Evolutionary conservation across 257 asterid genomes (phyloP), one percentile per base, ranked within the genome.

Genomic region (Schizonepeta tenuifolia): DNA sequence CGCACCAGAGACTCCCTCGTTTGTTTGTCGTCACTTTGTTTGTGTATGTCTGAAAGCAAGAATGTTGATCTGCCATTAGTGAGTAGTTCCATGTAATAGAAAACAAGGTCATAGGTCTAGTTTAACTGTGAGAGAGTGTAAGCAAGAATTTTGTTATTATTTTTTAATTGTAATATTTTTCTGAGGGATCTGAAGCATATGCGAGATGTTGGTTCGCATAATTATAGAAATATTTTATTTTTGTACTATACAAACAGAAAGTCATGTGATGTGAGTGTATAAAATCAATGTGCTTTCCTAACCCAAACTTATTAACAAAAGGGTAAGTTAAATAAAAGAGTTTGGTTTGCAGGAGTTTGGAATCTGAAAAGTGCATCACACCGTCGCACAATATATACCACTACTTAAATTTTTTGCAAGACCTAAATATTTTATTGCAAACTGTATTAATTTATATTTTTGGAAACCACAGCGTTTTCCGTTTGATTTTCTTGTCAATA

Each of bases 11-110:
- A 31, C 36, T 31, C 7, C 33, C 33, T 28, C 33, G 3, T 31
- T 31, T 7, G 0, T 31, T 5, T 31, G 36, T 5, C 36, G 7
- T 12, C 26, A 49, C 47, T 69, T 47, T 18, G 9, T 9, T 63
- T 74, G 74, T 69, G 83, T 63, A 59, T 11, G 67, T 74, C 22
- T 69, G 83, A 69, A 74, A 55, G 9, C 18, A 49, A 69, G 83
- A 79, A 74, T 79, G 77, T 73, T 53, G 75, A 78, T 28, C 28
- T 67, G 13, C 61, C 58, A 50, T 71, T 24, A 3, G 24, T 62
- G 73, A 56, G 65, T 78, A 40, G 35, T 21, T 24, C 50, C 67
- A 65, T 28, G 58, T 31, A 60, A 33, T 73, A 24, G 18, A 58
- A 43, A 12, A n/a, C 57, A 49, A 9, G 57, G 12, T 10, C 33